These are phyloP conservation scores for Leccinum imitatum DNA, from an alignment of 768 basidiomycete species.

Conservation along the genomic window DNA sequence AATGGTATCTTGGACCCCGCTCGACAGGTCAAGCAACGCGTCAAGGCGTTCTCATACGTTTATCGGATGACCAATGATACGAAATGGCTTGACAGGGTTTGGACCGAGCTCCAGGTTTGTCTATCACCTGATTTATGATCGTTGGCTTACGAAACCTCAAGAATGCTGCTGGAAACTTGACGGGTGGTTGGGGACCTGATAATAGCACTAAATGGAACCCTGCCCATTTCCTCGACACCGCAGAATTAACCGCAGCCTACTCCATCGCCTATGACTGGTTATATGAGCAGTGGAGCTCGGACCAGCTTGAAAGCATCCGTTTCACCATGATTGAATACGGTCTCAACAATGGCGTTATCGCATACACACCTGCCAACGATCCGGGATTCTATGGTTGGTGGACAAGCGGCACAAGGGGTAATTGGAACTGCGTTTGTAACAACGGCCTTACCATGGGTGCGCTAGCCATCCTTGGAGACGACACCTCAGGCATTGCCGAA, in stretches of 20 bases:
- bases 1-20: conserved; percentile 93
- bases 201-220: conserved; percentile 79
- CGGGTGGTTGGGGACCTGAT: conserved; percentile 61
- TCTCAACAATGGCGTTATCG: conserved; percentile 60
- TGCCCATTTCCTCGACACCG: conserved; percentile 86
- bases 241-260: conserved; percentile 87
- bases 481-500: conserved; percentile 69
- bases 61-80: conserved; percentile 92
- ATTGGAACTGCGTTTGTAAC: conserved; percentile 99
- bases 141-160: neutral
- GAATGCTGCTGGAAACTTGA: conserved; percentile 76
- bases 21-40: conserved; percentile 82
- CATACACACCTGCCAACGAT: conserved; percentile 43
- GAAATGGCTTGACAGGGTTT: conserved; percentile 84
- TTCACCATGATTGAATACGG: conserved; percentile 77
- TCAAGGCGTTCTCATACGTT: conserved; percentile 92
- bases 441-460: conserved; percentile 85
- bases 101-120: conserved; percentile 77
- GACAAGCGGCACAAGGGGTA: conserved; percentile 69
- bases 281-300: conserved; percentile 75
- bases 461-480: conserved; percentile 85
- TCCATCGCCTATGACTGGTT: conserved; percentile 97
- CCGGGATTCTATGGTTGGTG: conserved; percentile 68
- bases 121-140: neutral
- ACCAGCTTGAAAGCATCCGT: conserved; percentile 69